Evolutionary conservation across 176 grass and related monocot genomes (phyloP), one percentile per base, ranked within the genome.

Genomic region (Oryza glumipatula): DNA sequence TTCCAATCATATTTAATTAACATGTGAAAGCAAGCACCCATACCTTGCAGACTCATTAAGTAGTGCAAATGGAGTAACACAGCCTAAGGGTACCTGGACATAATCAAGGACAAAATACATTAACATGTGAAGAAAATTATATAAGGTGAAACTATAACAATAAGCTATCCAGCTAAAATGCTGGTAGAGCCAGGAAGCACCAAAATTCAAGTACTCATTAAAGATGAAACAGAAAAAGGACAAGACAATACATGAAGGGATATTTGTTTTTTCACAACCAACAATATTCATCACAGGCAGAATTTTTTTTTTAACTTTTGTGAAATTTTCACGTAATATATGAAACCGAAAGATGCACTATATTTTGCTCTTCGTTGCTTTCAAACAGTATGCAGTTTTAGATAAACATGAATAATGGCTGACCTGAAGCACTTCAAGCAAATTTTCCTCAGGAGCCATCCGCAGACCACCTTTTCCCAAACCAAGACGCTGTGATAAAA

Each of bases 21-120:
- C 9, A 83, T 70, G 64, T 80, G 38, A 63, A 80, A 89, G 77
- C 2, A 85, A 75, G 68, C 66, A 0, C 22, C 15, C 38, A 4
- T 80, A 98, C 96, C 93, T 96, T 80, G 96, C 91, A 67, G 96
- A 94, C 26, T 94, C 93, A 64, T 96, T 98, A 79, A 98, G 84
- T 82, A 98, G 74, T 15, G 89, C 93, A 89, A 98, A 95, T 64
- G 96, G 96, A 80, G 93, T 98, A 81, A 98, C 96, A 64, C 91
- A 98, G 15, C 96, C 96, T 74, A 98, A 78, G 11, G 93, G 89
- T 22, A 98, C 96, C 96, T 98, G 76, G 35, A 80, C 77, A 88
- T 72, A 90, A 72, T 81, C 67, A 73, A 64, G 43, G 28, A 86
- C 47, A 22, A 56, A 35, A 71, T 22, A 78, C 15, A 68, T 88